These are phyloP conservation scores for Casuarina glauca DNA, from an alignment of 306 rosid species.

Conservation along the genomic window DNA sequence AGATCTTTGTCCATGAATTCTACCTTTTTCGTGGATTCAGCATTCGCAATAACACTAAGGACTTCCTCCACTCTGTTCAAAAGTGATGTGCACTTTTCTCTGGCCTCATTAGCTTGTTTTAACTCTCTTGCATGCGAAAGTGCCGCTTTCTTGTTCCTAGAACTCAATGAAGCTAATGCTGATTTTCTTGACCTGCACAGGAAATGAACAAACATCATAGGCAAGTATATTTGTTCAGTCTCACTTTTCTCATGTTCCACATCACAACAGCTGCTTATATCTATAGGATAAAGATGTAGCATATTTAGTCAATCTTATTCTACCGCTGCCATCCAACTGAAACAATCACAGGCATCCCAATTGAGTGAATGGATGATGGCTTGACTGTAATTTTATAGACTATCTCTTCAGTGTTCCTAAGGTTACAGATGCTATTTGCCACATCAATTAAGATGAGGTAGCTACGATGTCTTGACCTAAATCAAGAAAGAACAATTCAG, in stretches of 20 bases:
- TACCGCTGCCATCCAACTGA: neutral
- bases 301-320: conserved; percentile 1
- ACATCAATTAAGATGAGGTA: neutral
- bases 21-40: conserved; percentile 85
- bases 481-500: neutral
- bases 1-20: neutral
- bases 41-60: conserved; percentile 56
- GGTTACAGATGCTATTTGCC: neutral
- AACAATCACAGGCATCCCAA: neutral
- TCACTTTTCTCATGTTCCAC: conserved; percentile 7
- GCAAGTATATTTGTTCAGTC: conserved; percentile 10
- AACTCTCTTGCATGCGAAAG: conserved; percentile 80
- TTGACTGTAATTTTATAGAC: no score
- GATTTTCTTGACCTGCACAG: conserved; percentile 64
- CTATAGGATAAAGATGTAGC: neutral
- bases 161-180: conserved; percentile 65
- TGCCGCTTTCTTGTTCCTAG: conserved; percentile 74
- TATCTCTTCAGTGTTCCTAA: neutral
- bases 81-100: conserved; percentile 73
- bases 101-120: conserved; percentile 57
- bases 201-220: conserved; percentile 28
- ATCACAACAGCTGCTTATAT: conserved; percentile 10
- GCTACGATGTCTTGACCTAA: conserved; percentile 3
- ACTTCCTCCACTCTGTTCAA: conserved; percentile 90
- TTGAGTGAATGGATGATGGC: neutral